phyloP scores from a whole-genome alignment of 805 yeast species.

The Suhomyces kilbournensis region DNA sequence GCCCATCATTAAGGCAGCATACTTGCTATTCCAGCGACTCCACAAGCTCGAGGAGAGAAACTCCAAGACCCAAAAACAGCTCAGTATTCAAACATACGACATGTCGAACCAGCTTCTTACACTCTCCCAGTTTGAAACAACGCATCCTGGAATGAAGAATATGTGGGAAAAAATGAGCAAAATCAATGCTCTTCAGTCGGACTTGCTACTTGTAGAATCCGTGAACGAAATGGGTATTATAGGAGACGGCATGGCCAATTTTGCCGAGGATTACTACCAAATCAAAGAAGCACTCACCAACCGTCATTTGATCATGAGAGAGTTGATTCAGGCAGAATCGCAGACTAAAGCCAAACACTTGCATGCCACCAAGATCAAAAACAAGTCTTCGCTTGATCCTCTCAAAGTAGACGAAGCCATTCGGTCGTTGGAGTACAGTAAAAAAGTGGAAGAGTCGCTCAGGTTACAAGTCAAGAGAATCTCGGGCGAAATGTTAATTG shows the following conservation, averaged over 20 bases:
- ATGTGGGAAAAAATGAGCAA: conserved; percentile 80
- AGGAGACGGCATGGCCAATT: conserved; percentile 67
- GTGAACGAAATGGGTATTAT: conserved; percentile 69
- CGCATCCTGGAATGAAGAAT: conserved; percentile 67
- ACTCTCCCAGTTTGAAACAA: conserved; percentile 40
- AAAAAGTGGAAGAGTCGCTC: conserved; percentile 69
- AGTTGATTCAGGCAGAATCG: conserved; percentile 73
- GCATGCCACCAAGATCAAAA: conserved; percentile 67
- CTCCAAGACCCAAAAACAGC: conserved; percentile 56
- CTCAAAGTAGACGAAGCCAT: conserved; percentile 88
- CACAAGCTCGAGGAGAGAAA: conserved; percentile 50
- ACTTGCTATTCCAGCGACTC: conserved; percentile 56
- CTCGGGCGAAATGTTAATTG: conserved; percentile 80
- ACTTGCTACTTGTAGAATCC: conserved; percentile 67
- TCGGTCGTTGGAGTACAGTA: conserved; percentile 71
- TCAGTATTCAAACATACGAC: conserved; percentile 47
- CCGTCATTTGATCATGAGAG: conserved; percentile 90
- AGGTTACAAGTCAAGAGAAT: conserved; percentile 77
- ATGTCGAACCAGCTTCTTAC: conserved; percentile 39
- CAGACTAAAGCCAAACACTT: conserved; percentile 67
- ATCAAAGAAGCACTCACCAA: conserved; percentile 92
- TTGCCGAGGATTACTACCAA: conserved; percentile 74
- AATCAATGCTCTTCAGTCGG: conserved; percentile 68
- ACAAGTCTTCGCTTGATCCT: conserved; percentile 75
- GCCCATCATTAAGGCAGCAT: conserved; percentile 78